Evolutionary conservation across 2,329 filamentous ascomycete species (phyloP).

Genomic region (Paracoccidioides lutzii): DNA sequence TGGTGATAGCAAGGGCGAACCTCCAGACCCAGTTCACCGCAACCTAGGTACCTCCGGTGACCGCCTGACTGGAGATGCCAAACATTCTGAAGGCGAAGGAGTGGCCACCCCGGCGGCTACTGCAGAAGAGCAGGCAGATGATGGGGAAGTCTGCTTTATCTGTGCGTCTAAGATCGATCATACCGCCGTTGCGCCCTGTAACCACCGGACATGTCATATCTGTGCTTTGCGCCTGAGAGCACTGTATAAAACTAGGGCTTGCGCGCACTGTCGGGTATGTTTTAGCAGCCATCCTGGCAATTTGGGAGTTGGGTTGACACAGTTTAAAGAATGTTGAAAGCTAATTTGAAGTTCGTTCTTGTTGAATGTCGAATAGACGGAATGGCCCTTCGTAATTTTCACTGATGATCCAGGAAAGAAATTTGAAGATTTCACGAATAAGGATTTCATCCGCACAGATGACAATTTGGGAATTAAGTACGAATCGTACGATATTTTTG

Average conservation of each 20-base stretch:
- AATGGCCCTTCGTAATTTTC: slow-evolving; percentile 64
- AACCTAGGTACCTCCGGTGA: slow-evolving; percentile 32
- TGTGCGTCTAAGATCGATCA: slow-evolving; percentile 85
- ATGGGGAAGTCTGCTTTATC: slow-evolving; percentile 89
- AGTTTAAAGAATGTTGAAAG: not conserved
- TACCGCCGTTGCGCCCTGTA: slow-evolving; percentile 81
- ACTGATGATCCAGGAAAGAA: slow-evolving; percentile 71
- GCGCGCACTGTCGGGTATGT: slow-evolving; percentile 83
- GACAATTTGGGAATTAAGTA: slow-evolving; percentile 85
- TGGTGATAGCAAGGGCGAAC: slow-evolving; percentile 24
- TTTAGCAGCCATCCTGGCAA: not conserved
- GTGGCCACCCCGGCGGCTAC: slow-evolving; percentile 6
- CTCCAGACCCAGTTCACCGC: slow-evolving; percentile 25
- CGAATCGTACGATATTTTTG: slow-evolving; percentile 75
- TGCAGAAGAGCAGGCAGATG: slow-evolving; percentile 42
- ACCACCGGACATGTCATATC: slow-evolving; percentile 93
- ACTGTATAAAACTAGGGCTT: slow-evolving; percentile 90
- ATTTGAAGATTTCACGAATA: slow-evolving; percentile 66
- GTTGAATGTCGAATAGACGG: slow-evolving; percentile 22
- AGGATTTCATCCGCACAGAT: slow-evolving; percentile 66
- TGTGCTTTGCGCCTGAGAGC: slow-evolving; percentile 83
- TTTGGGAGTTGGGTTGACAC: not conserved
- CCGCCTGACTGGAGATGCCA: slow-evolving; percentile 38
- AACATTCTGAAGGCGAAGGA: slow-evolving; percentile 20
- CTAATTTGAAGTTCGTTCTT: slow-evolving; percentile 3